Percentiles rank a stretch among this genome's conserved stretches.
These are phyloP conservation scores for Colletotrichum coccodes DNA, from an alignment of 2,329 filamentous ascomycete genomes.

Conservation along the genomic window DNA sequence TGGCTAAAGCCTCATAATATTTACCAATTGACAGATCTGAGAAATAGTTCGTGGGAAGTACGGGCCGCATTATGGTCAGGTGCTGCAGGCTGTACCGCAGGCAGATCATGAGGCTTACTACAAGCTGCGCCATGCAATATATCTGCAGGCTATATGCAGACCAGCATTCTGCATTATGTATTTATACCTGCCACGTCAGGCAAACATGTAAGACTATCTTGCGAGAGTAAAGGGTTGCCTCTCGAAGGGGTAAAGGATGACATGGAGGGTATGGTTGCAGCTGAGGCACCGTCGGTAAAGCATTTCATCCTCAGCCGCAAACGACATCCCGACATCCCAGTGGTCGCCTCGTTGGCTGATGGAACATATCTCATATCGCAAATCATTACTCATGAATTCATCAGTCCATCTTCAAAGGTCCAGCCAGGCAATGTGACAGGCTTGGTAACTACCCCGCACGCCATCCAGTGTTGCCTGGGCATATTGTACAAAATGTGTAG, in stretches of 20 bases:
- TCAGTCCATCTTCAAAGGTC: background rate
- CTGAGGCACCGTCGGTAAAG: background rate
- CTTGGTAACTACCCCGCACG: background rate
- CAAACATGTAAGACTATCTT: too few relatives aligned
- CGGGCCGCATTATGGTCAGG: background rate
- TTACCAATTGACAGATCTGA: background rate
- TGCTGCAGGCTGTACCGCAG: background rate
- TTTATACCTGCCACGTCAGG: too few relatives aligned
- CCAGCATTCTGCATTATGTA: too few relatives aligned
- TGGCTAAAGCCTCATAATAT: background rate
- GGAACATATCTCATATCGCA: background rate
- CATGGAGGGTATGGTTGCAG: background rate
- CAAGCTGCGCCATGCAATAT: background rate
- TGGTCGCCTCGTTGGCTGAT: background rate
- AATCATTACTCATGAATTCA: background rate
- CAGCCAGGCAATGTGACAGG: background rate
- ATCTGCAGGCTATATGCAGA: too few relatives aligned
- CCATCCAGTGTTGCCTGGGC: background rate
- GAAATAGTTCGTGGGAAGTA: background rate
- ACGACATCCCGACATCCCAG: background rate
- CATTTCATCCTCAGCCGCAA: too few relatives aligned
- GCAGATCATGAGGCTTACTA: background rate
- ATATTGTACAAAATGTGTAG: background rate
- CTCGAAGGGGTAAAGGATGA: too few relatives aligned
- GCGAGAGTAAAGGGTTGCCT: too few relatives aligned